Evolutionary conservation across 805 yeast species (phyloP).

Genomic region (Geotrichum ghanense): DNA sequence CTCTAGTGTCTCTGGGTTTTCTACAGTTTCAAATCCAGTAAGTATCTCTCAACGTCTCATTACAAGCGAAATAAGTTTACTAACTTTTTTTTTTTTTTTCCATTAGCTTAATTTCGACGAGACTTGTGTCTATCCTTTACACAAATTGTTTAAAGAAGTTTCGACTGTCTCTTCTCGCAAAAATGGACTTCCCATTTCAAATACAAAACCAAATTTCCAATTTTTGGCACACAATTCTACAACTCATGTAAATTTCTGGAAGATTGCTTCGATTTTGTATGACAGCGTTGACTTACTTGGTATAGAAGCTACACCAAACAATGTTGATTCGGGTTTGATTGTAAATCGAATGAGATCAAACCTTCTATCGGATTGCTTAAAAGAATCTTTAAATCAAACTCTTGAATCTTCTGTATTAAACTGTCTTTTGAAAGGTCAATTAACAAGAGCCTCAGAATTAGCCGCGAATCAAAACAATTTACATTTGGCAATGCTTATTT

Average conservation of each 20-base stretch:
- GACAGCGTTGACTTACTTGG: conserved; percentile 28
- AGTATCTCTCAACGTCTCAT: conserved; percentile 4
- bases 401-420: conserved; percentile 26
- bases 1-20: conserved; percentile 4
- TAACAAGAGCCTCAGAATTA: conserved; percentile 41
- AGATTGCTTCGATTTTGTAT: conserved; percentile 53
- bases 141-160: neutral
- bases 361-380: conserved; percentile 47
- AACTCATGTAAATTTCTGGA: conserved; percentile 28
- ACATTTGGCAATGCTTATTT: conserved; percentile 59
- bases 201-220: conserved; percentile 3
- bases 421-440: conserved; percentile 5
- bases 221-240: conserved; percentile 2
- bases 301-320: conserved; percentile 16
- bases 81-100: neutral
- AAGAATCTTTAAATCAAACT: conserved; percentile 25
- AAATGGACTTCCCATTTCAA: conserved; percentile 5
- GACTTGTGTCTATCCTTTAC: neutral
- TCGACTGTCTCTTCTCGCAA: neutral
- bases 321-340: conserved; percentile 14
- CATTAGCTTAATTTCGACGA: neutral
- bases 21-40: conserved; percentile 6
- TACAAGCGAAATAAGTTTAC: neutral
- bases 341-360: conserved; percentile 29
- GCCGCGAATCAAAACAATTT: conserved; percentile 51